Evolutionary conservation across 306 rosid species (phyloP), one percentile per base, ranked within the genome.

Genomic region (Vigna radiata): DNA sequence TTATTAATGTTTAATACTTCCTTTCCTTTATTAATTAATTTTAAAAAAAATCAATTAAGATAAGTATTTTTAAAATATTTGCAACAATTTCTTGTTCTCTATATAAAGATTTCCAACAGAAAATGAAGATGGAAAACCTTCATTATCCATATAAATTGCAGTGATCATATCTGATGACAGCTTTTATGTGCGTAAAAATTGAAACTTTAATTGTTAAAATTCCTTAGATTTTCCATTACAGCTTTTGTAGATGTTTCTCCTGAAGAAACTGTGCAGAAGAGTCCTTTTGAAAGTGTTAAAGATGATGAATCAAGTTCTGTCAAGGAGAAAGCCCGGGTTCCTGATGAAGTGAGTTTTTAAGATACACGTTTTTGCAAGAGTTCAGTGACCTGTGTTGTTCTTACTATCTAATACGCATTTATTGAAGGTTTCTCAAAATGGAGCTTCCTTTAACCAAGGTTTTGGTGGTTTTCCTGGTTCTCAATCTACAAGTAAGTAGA

Each of bases 161-260:
- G 55, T 65, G 50, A 25, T 58, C 68, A 39, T 56, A 43, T 79
- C 37, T 27, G 72, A 27, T 72, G 62, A 48, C 68, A 50, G 60
- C 50, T 55, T 39, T 44, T 52, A 62, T 44, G 54, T 29, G 33
- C 33, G 70, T 70, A 53, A 18, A 50, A 29, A 8, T 53, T 85
- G 64, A 74, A 68, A 48, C 48, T 25, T 16, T 58, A 62, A 36
- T 17, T 68, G 46, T 53, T 56, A 7, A 66, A 75, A 47, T 53
- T 73, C 47, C 61, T 80, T 48, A 84, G 58, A 62, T 47, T 79
- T 56, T 83, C 13, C 55, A 33, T 73, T 68, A 59, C 91, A 96
- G 99, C 90, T 84, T 96, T 96, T 86, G 98, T 91, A 77, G 99
- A 96, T 81, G 93, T 96, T 76, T 86, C 91, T 77, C 98, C 97